Evolutionary conservation across 768 basidiomycete genomes (phyloP).

Genomic region (Tephrocybe rancida): DNA sequence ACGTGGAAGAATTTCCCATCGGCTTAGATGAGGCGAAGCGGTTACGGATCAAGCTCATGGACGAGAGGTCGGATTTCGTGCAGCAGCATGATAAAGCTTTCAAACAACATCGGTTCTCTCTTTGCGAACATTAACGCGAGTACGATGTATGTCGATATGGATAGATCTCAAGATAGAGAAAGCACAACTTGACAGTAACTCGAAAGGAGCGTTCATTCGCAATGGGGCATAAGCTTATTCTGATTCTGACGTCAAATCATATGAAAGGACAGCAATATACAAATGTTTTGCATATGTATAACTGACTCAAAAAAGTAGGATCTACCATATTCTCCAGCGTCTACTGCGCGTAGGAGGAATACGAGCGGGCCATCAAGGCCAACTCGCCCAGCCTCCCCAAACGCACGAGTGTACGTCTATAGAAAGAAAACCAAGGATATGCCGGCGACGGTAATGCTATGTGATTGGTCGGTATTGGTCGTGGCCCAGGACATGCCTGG

Average conservation of each 20-base stretch:
- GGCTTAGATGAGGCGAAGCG: constrained; percentile 23
- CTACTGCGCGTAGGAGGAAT: constrained; percentile 11
- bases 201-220: too few species aligned
- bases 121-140: constrained; percentile 22
- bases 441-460: constrained; percentile 18
- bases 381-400: constrained; percentile 6
- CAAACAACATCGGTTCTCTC: constrained; percentile 10
- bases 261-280: too few species aligned
- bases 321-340: constrained; percentile 16
- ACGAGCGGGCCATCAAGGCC: constrained; percentile 14
- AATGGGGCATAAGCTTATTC: too few species aligned
- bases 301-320: not conserved
- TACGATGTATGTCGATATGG: too few species aligned
- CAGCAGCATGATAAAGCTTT: constrained; percentile 8
- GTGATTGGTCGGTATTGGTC: constrained; percentile 17
- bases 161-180: too few species aligned
- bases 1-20: constrained; percentile 24
- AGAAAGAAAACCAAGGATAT: constrained; percentile 8
- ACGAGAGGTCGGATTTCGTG: constrained; percentile 25
- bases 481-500: constrained; percentile 6
- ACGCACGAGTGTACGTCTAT: constrained; percentile 3
- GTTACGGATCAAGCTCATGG: constrained; percentile 25
- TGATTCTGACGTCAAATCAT: too few species aligned
- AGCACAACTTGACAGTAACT: too few species aligned
- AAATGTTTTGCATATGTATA: not conserved